Percentiles rank a stretch among this genome's conserved stretches.
Conservation (phyloP, 148 eudicot species). For the Rhododendron mucronatum region DNA sequence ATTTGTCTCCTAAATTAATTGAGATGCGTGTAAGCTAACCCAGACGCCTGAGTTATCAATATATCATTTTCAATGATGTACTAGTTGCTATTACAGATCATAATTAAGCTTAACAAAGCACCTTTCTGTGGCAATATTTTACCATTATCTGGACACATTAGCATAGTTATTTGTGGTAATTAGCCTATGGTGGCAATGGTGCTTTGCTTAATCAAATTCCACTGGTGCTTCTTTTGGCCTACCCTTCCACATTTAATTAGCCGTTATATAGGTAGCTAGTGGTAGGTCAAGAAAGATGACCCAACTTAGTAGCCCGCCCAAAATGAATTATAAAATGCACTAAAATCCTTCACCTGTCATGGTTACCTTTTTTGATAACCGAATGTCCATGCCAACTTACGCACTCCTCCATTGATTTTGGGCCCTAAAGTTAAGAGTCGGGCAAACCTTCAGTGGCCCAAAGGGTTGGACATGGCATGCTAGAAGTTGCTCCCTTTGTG, state of each 20-base stretch:
- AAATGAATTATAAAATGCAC: slow-evolving; percentile 1
- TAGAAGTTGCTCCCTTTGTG: not conserved
- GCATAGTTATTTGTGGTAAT: slow-evolving; percentile 3
- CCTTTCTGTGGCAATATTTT: not conserved
- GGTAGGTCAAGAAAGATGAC: slow-evolving; percentile 30
- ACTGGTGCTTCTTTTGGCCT: slow-evolving; percentile 43
- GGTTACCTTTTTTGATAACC: not conserved
- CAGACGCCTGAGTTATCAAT: not conserved
- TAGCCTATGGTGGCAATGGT: slow-evolving; percentile 4
- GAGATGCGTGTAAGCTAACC: not conserved
- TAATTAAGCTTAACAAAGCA: not conserved
- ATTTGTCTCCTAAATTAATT: too few relatives aligned
- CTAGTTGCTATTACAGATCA: not conserved
- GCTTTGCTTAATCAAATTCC: slow-evolving; percentile 38
- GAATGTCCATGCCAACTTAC: not conserved
- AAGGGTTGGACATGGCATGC: not conserved
- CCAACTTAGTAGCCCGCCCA: slow-evolving; percentile 28
- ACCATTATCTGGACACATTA: not conserved
- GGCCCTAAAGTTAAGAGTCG: too few relatives aligned
- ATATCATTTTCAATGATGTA: not conserved
- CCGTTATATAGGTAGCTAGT: slow-evolving; percentile 13
- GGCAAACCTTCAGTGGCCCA: not conserved
- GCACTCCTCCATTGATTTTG: too few relatives aligned
- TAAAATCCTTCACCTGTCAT: slow-evolving; percentile 1
- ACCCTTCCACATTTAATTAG: slow-evolving; percentile 19